Conservation (phyloP, 768 basidiomycete genomes). For the Russula ochroleuca region DNA sequence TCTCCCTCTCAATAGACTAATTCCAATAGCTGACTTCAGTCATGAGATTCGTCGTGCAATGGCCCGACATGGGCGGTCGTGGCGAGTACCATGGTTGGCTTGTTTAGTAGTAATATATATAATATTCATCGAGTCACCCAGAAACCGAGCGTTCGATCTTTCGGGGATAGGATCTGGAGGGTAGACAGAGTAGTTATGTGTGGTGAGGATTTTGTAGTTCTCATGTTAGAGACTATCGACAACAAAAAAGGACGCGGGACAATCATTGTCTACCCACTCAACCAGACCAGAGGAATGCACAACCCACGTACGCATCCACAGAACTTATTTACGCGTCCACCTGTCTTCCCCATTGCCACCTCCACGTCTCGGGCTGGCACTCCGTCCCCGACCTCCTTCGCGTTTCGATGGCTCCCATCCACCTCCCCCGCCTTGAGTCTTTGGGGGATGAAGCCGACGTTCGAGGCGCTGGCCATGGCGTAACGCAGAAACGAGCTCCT, state of each 20-base stretch:
- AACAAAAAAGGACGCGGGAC: background rate
- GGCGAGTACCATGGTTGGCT: constrained; percentile 61
- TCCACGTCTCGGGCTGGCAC: constrained; percentile 69
- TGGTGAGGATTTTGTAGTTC: background rate
- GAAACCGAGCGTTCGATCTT: background rate
- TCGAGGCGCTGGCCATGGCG: constrained; percentile 81
- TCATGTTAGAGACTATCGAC: background rate
- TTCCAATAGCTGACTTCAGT: constrained; percentile 14
- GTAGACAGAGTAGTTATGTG: background rate
- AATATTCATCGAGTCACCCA: background rate
- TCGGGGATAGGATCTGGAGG: background rate
- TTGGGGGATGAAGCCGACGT: constrained; percentile 65
- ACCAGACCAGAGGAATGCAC: background rate
- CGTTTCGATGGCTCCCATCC: constrained; percentile 82
- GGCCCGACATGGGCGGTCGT: constrained; percentile 55
- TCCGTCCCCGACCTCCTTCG: constrained; percentile 60
- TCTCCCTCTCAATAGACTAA: background rate
- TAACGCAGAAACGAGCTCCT: constrained; percentile 73
- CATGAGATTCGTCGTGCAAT: constrained; percentile 82
- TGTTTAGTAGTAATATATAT: constrained; percentile 40
- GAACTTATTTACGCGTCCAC: constrained; percentile 37
- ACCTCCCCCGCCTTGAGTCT: constrained; percentile 60
- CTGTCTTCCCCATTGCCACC: constrained; percentile 69
- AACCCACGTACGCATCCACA: background rate
- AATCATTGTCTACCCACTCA: background rate